phyloP scores from a whole-genome alignment of 176 grass and related monocot genomes.

The Alopecurus myosuroides region DNA sequence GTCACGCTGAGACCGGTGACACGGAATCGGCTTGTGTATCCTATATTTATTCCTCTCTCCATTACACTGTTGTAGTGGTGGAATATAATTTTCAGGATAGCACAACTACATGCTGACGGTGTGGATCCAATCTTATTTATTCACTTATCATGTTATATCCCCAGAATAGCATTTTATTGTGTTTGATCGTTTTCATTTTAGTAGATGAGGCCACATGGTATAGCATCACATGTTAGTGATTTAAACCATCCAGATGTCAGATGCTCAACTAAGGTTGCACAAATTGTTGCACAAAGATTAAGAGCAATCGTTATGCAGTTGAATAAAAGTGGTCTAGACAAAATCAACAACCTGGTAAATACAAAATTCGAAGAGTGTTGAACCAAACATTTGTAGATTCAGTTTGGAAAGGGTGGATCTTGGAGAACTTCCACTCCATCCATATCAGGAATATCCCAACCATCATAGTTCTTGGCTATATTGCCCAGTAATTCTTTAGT shows the following conservation, averaged over 20 bases:
- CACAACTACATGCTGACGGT: background rate
- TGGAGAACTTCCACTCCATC: background rate
- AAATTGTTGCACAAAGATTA: background rate
- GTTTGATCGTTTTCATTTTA: background rate
- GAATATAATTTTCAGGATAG: background rate
- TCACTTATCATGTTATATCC: background rate
- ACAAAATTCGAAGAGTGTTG: background rate
- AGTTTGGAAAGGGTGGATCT: background rate
- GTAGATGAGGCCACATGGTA: background rate
- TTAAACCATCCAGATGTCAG: background rate
- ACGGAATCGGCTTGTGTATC: too few relatives aligned
- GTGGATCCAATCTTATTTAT: background rate
- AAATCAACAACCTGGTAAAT: background rate
- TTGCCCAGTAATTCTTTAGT: too few relatives aligned
- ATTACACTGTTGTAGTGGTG: too few relatives aligned
- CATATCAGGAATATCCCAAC: background rate
- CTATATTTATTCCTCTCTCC: too few relatives aligned
- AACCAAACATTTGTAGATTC: background rate
- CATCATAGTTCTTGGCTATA: too few relatives aligned
- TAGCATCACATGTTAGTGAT: background rate
- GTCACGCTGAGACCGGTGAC: too few relatives aligned
- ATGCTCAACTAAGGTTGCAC: background rate
- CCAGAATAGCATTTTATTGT: background rate
- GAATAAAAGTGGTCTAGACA: background rate
- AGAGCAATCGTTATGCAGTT: background rate